Conservation (phyloP, 129 eudicot species). For the Helichrysum umbraculigerum region DNA sequence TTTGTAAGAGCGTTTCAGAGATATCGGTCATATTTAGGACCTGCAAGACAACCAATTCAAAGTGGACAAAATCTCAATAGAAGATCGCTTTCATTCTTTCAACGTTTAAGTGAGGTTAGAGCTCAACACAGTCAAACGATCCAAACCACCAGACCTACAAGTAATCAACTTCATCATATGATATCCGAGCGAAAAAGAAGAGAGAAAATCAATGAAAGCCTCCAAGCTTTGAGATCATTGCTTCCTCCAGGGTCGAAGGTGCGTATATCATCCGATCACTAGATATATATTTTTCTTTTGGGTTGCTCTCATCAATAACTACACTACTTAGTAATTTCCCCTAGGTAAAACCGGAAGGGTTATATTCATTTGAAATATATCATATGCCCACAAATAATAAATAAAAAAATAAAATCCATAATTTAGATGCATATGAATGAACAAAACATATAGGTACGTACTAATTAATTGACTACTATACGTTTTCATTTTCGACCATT, state of each 20-base stretch:
- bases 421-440: no score
- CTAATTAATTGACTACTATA: background rate
- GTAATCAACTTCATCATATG: slow-evolving; percentile 69
- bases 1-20: slow-evolving; percentile 52
- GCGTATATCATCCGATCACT: background rate
- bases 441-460: no score
- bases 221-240: slow-evolving; percentile 69
- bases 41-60: slow-evolving; percentile 22
- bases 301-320: background rate
- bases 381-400: no score
- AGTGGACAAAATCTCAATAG: slow-evolving; percentile 45
- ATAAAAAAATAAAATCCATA: no score
- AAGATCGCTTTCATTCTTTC: slow-evolving; percentile 47
- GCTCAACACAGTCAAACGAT: slow-evolving; percentile 32
- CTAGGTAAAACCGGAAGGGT: no score
- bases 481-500: background rate
- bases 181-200: slow-evolving; percentile 69
- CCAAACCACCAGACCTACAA: slow-evolving; percentile 43
- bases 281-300: background rate
- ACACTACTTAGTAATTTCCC: no score
- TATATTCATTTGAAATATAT: no score
- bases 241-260: slow-evolving; percentile 95
- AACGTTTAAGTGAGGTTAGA: slow-evolving; percentile 35
- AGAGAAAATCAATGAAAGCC: slow-evolving; percentile 77
- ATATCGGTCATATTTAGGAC: slow-evolving; percentile 37